A percentile compares a stretch with the other conserved stretches of the same genome.
phyloP scores from a whole-genome alignment of 768 basidiomycete genomes.

The Leucocoprinus birnbaumii region DNA sequence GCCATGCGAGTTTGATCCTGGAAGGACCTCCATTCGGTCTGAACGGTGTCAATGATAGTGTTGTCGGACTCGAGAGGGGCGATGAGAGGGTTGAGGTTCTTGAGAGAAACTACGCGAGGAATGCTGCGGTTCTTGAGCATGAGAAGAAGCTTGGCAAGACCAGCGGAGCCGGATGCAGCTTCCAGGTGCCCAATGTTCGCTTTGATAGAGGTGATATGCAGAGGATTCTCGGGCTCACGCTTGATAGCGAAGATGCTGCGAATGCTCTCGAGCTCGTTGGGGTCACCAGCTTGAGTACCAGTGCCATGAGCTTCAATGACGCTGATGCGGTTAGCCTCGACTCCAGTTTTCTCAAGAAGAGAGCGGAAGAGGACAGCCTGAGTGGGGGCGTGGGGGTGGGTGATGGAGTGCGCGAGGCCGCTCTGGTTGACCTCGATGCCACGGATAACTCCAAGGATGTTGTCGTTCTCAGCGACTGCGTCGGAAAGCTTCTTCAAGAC shows the following conservation, averaged over 20 bases:
- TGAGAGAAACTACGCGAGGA: conserved; percentile 59
- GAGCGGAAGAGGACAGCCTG: conserved; percentile 53
- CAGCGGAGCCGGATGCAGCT: conserved; percentile 72
- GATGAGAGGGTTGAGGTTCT: conserved; percentile 56
- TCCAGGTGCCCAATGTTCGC: conserved; percentile 76
- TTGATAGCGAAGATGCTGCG: conserved; percentile 46
- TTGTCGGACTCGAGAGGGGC: conserved; percentile 43
- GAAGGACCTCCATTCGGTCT: conserved; percentile 39
- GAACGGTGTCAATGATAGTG: conserved; percentile 43
- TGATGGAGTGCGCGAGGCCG: conserved; percentile 64
- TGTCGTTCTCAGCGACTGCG: conserved; percentile 64
- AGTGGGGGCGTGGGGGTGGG: conserved; percentile 64
- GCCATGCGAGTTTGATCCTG: conserved; percentile 41
- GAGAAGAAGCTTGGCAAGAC: conserved; percentile 68
- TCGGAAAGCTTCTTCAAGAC: conserved; percentile 72
- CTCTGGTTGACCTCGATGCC: conserved; percentile 74
- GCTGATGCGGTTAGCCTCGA: conserved; percentile 46
- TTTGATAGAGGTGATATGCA: conserved; percentile 72
- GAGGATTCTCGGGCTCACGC: conserved; percentile 43
- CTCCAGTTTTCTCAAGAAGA: conserved; percentile 42
- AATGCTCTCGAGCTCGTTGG: conserved; percentile 62
- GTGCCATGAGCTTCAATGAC: conserved; percentile 79
- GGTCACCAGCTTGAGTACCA: conserved; percentile 72
- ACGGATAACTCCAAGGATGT: conserved; percentile 65
- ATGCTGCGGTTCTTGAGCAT: conserved; percentile 61